Conservation (phyloP, 2,329 filamentous ascomycete genomes). For the Sclerotinia minor region DNA sequence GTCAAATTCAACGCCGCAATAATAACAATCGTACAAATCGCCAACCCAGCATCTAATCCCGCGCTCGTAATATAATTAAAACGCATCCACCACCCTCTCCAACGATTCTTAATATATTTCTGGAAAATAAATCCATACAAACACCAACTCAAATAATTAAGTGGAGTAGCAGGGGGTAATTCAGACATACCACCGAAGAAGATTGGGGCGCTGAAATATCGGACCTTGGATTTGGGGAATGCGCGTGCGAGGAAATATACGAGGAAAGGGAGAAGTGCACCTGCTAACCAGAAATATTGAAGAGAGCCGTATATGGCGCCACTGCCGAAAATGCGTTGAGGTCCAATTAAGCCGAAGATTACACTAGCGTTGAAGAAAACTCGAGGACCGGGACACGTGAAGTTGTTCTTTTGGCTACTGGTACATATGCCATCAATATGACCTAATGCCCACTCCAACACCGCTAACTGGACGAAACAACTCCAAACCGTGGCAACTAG, state of each 20-base stretch:
- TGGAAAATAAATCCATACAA: conserved; percentile 67
- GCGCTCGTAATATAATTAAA: conserved; percentile 77
- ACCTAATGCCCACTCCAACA: conserved; percentile 61
- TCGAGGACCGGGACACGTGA: conserved; percentile 49
- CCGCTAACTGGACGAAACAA: conserved; percentile 64
- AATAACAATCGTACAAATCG: conserved; percentile 66
- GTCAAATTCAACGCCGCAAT: conserved; percentile 68
- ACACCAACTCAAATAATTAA: conserved; percentile 71
- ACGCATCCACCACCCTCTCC: conserved; percentile 72
- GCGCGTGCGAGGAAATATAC: conserved; percentile 56
- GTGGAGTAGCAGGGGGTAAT: conserved; percentile 65
- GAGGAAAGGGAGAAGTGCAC: conserved; percentile 59
- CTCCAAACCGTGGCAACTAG: conserved; percentile 66
- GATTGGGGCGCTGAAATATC: conserved; percentile 37
- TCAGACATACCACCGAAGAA: conserved; percentile 25
- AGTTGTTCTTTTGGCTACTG: conserved; percentile 46
- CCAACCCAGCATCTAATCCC: conserved; percentile 67
- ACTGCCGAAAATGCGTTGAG: conserved; percentile 47
- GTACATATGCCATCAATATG: conserved; percentile 66
- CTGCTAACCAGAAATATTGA: conserved; percentile 72
- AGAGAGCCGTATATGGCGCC: conserved; percentile 61
- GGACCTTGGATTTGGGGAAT: conserved; percentile 62
- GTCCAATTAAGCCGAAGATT: conserved; percentile 74
- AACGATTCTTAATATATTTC: conserved; percentile 63
- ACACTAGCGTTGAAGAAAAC: conserved; percentile 65